A percentile compares a stretch with the other conserved stretches of the same genome.
These are phyloP conservation scores for Forsythia viridissima DNA, from an alignment of 257 asterid species.

Conservation along the genomic window DNA sequence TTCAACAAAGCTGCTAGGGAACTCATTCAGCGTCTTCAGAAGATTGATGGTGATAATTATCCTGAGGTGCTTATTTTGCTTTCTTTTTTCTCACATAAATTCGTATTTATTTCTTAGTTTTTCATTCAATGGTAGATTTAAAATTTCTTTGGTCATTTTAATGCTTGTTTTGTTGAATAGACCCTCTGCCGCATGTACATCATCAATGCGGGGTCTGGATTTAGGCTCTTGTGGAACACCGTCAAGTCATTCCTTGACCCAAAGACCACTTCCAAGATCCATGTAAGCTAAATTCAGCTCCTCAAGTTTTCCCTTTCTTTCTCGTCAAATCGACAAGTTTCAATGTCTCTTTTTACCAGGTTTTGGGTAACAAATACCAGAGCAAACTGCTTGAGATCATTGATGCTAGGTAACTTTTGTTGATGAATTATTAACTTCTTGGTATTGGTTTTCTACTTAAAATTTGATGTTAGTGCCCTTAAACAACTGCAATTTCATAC, in stretches of 20 bases:
- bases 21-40: slow-evolving; percentile 84
- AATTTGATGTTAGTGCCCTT: neutral
- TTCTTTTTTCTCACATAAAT: neutral
- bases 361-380: slow-evolving; percentile 86
- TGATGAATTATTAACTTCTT: neutral
- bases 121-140: neutral
- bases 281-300: slow-evolving; percentile 45
- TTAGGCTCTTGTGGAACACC: slow-evolving; percentile 96
- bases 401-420: slow-evolving; percentile 67
- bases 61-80: slow-evolving; percentile 64
- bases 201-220: slow-evolving; percentile 96
- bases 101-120: neutral
- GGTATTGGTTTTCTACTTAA: neutral
- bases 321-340: neutral
- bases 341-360: slow-evolving; percentile 41
- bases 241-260: slow-evolving; percentile 96
- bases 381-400: slow-evolving; percentile 91
- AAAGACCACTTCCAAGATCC: slow-evolving; percentile 90
- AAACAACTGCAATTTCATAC: neutral
- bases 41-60: slow-evolving; percentile 88
- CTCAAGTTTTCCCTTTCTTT: neutral
- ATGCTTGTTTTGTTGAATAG: slow-evolving; percentile 31
- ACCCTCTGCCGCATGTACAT: slow-evolving; percentile 89
- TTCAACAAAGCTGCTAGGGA: slow-evolving; percentile 91
- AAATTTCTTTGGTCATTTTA: neutral